Conservation (phyloP, 169 alveolate genomes). For the Babesia sp. region DNA sequence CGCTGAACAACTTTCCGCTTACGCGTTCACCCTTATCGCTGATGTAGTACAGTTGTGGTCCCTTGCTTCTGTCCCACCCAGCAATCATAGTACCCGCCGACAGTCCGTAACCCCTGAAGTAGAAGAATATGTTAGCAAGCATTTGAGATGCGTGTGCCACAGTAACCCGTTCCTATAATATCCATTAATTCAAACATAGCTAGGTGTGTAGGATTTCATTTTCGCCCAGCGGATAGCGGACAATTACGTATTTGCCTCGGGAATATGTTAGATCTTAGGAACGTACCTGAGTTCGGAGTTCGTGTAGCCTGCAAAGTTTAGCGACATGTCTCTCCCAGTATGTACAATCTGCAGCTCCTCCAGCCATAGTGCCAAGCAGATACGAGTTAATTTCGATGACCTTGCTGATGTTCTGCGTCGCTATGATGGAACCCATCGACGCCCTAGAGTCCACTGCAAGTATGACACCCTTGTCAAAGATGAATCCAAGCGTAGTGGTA, state of each 20-base stretch:
- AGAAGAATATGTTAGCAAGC: slow-evolving; percentile 90
- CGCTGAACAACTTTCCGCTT: slow-evolving; percentile 87
- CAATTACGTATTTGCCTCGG: not conserved
- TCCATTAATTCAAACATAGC: slow-evolving; percentile 62
- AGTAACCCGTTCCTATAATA: slow-evolving; percentile 88
- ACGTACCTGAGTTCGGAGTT: slow-evolving; percentile 83
- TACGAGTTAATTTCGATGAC: slow-evolving; percentile 95
- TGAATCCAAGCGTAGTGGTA: slow-evolving; percentile 96
- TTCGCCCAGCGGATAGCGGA: not conserved
- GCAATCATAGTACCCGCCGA: slow-evolving; percentile 95
- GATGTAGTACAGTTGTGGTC: slow-evolving; percentile 90
- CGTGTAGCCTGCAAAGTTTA: slow-evolving; percentile 89
- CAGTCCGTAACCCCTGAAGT: slow-evolving; percentile 97
- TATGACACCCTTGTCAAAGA: slow-evolving; percentile 93
- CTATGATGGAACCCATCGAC: slow-evolving; percentile 96
- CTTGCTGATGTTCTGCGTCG: slow-evolving; percentile 94
- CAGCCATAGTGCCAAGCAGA: slow-evolving; percentile 99
- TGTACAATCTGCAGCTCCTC: slow-evolving; percentile 99
- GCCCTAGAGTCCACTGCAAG: slow-evolving; percentile 99
- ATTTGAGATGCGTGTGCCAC: slow-evolving; percentile 98
- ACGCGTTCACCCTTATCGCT: slow-evolving; percentile 94
- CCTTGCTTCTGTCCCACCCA: slow-evolving; percentile 85
- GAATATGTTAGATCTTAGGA: not conserved
- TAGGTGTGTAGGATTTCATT: not conserved
- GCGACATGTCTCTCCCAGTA: slow-evolving; percentile 96